phyloP scores from a whole-genome alignment of 805 yeast species.

The Suhomyces pyralidae region DNA sequence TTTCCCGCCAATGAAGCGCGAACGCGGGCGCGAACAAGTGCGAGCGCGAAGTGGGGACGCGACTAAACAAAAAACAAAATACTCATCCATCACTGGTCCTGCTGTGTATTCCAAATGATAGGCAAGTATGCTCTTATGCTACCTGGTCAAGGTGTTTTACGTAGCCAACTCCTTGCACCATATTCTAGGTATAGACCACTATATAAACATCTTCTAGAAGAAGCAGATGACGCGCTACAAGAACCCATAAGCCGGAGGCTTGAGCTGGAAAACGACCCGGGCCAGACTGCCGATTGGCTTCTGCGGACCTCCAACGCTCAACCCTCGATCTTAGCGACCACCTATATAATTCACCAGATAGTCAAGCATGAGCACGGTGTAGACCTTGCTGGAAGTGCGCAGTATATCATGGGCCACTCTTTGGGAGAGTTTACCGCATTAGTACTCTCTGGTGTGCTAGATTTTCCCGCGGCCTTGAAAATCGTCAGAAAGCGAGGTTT shows the following conservation, averaged over 20 bases:
- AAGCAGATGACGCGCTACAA: slow-evolving; percentile 20
- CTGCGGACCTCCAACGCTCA: slow-evolving; percentile 46
- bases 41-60: background rate
- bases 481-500: slow-evolving; percentile 45
- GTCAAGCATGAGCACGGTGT: slow-evolving; percentile 17
- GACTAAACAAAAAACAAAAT: background rate
- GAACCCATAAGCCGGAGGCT: slow-evolving; percentile 15
- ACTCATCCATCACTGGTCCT: background rate
- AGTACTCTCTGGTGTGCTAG: slow-evolving; percentile 32
- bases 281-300: slow-evolving; percentile 18
- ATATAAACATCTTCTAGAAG: slow-evolving; percentile 12
- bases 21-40: background rate
- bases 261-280: background rate
- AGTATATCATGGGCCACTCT: slow-evolving; percentile 45
- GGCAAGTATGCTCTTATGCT: slow-evolving; percentile 26
- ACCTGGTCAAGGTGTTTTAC: slow-evolving; percentile 35
- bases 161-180: slow-evolving; percentile 20
- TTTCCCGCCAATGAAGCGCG: background rate
- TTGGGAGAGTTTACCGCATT: slow-evolving; percentile 51
- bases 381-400: slow-evolving; percentile 12
- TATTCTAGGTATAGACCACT: slow-evolving; percentile 9
- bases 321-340: slow-evolving; percentile 49
- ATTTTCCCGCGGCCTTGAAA: slow-evolving; percentile 32
- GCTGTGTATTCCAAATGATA: background rate
- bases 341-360: slow-evolving; percentile 27